These are phyloP conservation scores for Pisolithus thermaeus DNA, from an alignment of 1,284 basidiomycete genomes.

Conservation along the genomic window DNA sequence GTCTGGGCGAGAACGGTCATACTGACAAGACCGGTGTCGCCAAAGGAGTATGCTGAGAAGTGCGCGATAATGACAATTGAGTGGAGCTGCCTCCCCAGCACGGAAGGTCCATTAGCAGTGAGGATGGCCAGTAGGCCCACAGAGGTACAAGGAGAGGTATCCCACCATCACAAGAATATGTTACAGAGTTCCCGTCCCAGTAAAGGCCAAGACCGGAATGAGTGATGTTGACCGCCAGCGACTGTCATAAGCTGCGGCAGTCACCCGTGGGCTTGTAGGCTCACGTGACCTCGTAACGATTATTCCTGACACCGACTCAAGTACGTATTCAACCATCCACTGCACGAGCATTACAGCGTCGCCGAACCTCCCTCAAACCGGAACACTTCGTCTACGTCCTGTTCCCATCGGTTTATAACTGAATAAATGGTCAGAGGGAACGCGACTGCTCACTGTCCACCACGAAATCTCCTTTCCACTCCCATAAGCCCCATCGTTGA, in stretches of 20 bases:
- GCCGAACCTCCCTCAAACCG: conserved; percentile 45
- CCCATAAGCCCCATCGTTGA: conserved; percentile 62
- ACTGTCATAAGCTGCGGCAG: no score
- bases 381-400: conserved; percentile 68
- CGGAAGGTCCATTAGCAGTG: background rate
- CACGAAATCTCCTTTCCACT: conserved; percentile 62
- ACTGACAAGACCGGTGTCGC: conserved; percentile 31
- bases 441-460: conserved; percentile 53
- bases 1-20: conserved; percentile 82
- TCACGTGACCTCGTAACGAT: no score
- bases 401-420: background rate
- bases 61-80: background rate
- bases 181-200: no score
- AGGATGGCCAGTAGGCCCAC: background rate
- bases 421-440: no score
- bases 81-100: background rate
- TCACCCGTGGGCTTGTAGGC: no score
- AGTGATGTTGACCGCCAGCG: no score
- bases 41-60: conserved; percentile 14
- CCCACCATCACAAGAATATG: no score
- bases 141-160: no score
- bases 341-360: no score
- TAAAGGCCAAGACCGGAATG: no score
- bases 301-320: no score
- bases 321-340: no score